These are phyloP conservation scores for Quercus parvula DNA, from an alignment of 306 rosid genomes.

Conservation along the genomic window DNA sequence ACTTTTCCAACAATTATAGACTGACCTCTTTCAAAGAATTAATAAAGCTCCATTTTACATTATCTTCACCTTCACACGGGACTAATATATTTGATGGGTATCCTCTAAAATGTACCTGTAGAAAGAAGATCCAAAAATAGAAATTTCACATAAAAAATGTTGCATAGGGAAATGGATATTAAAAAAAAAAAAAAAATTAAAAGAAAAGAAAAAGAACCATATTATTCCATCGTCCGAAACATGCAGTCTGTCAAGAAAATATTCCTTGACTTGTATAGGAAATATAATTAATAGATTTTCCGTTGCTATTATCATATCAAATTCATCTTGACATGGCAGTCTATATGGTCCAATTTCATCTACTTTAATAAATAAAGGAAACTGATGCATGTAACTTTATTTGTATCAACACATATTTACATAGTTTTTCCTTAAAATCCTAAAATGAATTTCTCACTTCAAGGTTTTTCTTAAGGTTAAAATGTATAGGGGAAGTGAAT, in stretches of 20 bases:
- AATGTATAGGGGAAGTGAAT: not conserved
- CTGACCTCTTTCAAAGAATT: constrained; percentile 94
- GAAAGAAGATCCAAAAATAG: constrained; percentile 16
- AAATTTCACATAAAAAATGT: constrained; percentile 7
- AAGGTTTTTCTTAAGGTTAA: not conserved
- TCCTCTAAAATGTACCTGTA: constrained; percentile 91
- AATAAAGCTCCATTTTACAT: constrained; percentile 85
- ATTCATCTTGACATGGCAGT: not conserved
- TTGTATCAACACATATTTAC: not conserved
- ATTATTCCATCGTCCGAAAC: not conserved
- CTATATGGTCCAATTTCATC: not conserved
- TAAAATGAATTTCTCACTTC: not conserved
- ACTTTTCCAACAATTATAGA: constrained; percentile 5
- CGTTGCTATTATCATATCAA: not conserved
- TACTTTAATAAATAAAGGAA: not conserved
- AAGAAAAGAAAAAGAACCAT: not conserved
- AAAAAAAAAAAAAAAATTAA: not conserved
- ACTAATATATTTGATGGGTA: constrained; percentile 68
- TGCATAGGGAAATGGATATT: not conserved
- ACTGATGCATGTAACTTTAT: not conserved
- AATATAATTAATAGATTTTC: not conserved
- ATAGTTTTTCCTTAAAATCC: not conserved
- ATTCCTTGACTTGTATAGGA: not conserved
- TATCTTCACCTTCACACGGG: constrained; percentile 95
- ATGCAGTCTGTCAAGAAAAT: not conserved